These are phyloP conservation scores for Pyrenophora teres DNA, from an alignment of 2,329 filamentous ascomycete species.

Conservation along the genomic window DNA sequence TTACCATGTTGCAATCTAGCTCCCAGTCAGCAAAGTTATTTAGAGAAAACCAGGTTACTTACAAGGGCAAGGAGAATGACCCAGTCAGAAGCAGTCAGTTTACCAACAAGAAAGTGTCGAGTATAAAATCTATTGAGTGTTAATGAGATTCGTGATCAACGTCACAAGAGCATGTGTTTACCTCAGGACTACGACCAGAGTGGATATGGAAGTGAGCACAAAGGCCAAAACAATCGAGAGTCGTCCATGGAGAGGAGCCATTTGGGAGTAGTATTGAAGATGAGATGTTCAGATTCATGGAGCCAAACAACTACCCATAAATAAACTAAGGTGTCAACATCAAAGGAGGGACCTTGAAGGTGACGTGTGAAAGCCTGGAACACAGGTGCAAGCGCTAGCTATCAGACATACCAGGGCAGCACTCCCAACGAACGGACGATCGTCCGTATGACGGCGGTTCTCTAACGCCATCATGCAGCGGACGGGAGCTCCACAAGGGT, in stretches of 20 bases:
- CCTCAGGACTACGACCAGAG: constrained; percentile 37
- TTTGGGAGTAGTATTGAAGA: neutral
- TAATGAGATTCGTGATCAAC: neutral
- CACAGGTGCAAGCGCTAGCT: constrained; percentile 3
- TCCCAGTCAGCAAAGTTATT: constrained; percentile 13
- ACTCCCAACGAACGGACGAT: constrained; percentile 2
- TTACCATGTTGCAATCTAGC: constrained; percentile 34
- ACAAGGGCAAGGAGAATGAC: constrained; percentile 37
- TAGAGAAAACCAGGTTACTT: constrained; percentile 3
- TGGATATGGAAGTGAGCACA: constrained; percentile 34
- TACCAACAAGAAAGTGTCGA: constrained; percentile 34
- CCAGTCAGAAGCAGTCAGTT: constrained; percentile 36
- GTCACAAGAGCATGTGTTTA: constrained; percentile 8
- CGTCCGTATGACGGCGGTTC: constrained; percentile 9
- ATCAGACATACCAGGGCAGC: constrained; percentile 10
- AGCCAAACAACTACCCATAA: neutral
- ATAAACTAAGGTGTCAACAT: neutral
- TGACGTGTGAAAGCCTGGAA: constrained; percentile 2
- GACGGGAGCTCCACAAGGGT: constrained; percentile 15
- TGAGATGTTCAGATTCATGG: neutral
- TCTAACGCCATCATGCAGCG: constrained; percentile 11
- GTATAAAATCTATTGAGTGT: constrained; percentile 33
- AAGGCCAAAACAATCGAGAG: constrained; percentile 32
- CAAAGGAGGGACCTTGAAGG: neutral
- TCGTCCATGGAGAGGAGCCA: constrained; percentile 32